Base-by-base conservation (phyloP, 306 rosid genomes). In the Gillenia trifoliata region DNA sequence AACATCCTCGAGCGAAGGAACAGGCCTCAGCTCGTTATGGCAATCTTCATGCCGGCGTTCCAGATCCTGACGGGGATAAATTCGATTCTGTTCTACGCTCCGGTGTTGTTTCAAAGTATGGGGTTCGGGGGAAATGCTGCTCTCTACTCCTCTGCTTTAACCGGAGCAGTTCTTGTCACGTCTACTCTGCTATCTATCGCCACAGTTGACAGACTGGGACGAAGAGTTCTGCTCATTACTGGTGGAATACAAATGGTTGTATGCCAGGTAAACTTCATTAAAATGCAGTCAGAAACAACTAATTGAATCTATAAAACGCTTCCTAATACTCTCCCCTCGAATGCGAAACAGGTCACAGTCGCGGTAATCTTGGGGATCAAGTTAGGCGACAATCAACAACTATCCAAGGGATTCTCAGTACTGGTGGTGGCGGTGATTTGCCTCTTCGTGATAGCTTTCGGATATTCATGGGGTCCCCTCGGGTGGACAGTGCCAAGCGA, bases 41-140 rank as follows among this genome's bases (percentile, higher is more conserved):
- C 96, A 49, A 86, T 93, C 75, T 85, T 81, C 82, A 83, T 93
- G 97, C 98, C 98, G 6, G 83, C 70, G 4, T 93, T 92, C 72
- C 98, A 93, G 73, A 93, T 93, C 79, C 86, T 93, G 64, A 93
- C 97, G 4, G 96, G 97, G 76, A 86, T 93, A 77, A 93, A 93
- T 66, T 91, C 98, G 4, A 92, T 92, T 55, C 92, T 92, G 11
- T 92, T 90, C 66, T 92, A 92, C 70, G 98, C 98, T 64, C 97
- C 98, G 1, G 88, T 93, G 59, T 68, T 93, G 75, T 93, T 93
- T 76, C 94, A 89, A 69, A 91, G 82, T 77, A 88, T 93, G 96
- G 98, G 97, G 28, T 93, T 93, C 40, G 90, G 82, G 1, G 81
- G 93, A 70, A 81, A 88, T 70, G 98, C 96, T 5, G 62, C 98